Evolutionary conservation across 2,329 filamentous ascomycete species (phyloP), one percentile per base, ranked within the genome.

Genomic region (Ambrosiella cleistominuta): DNA sequence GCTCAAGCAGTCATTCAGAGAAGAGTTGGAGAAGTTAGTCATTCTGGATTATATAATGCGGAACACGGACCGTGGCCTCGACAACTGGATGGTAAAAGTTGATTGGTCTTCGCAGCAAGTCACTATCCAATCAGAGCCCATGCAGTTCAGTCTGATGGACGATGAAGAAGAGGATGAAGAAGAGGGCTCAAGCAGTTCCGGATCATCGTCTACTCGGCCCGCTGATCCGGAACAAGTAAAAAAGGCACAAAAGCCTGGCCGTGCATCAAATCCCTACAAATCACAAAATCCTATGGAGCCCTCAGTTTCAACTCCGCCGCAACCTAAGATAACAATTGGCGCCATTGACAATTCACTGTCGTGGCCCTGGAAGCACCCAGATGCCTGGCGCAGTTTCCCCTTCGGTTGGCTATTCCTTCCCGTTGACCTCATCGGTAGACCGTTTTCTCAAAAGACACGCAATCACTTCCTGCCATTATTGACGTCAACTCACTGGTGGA

Each of bases 61-160:
- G 60, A 98, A 98, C 67, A 98, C 93, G 1, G 93, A 98, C 68
- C 81, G 93, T 70, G 93, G 93, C 1, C 75, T 96, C 59, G 93
- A 98, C 68, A 98, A 98, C 65, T 98, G 93, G 93, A 98, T 98
- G 93, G 89, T 98, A 67, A 93, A 88, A 69, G 87, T 98, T 38
- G 90, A 98, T 69, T 88, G 83, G 77, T 80, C 88, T 64, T 82
- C 79, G 2, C 82, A 93, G 66, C 80, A 85, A 65, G 91, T 93
- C 11, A 88, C 86, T 7, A 88, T 98, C 63, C 83, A 85, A 13
- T 88, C 88, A 0, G 89, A 96, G 61, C 88, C 90, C 9, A 72
- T 79, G 50, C 78, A 79, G 36, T 70, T 94, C 75, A 66, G 87
- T 75, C 73, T 76, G 75, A 79, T 83, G 56, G 65, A 66, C 1